phyloP scores from a whole-genome alignment of 306 rosid species.

The Trifolium fragiferum region DNA sequence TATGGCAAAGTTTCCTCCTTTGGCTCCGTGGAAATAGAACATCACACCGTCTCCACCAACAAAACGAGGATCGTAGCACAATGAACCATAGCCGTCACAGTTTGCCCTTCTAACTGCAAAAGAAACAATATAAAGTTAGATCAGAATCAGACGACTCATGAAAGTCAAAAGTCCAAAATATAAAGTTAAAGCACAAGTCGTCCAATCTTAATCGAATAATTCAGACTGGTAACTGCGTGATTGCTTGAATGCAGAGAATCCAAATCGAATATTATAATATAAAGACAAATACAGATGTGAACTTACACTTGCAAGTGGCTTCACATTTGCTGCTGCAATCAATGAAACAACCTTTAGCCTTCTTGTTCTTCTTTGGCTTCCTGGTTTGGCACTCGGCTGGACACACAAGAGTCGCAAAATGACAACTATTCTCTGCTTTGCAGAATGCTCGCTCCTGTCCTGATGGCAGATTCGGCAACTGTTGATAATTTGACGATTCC shows the following conservation, averaged over 20 bases:
- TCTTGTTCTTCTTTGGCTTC: slow-evolving; percentile 83
- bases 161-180: neutral
- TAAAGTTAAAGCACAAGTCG: neutral
- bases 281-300: neutral
- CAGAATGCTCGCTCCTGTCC: slow-evolving; percentile 70
- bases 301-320: slow-evolving; percentile 82
- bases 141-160: neutral
- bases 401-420: slow-evolving; percentile 56
- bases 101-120: slow-evolving; percentile 66
- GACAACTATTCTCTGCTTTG: slow-evolving; percentile 48
- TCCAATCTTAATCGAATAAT: neutral
- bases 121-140: slow-evolving; percentile 14
- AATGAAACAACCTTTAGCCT: slow-evolving; percentile 66
- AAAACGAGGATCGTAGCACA: slow-evolving; percentile 83
- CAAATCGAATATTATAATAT: neutral
- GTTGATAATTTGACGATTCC: slow-evolving; percentile 45
- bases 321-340: slow-evolving; percentile 78
- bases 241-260: neutral
- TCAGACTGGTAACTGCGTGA: neutral
- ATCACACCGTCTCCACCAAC: slow-evolving; percentile 84
- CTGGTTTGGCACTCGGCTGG: slow-evolving; percentile 59
- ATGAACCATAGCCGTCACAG: slow-evolving; percentile 76
- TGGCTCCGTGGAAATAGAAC: slow-evolving; percentile 88
- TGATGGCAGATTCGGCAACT: slow-evolving; percentile 34
- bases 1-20: slow-evolving; percentile 72